phyloP scores from a whole-genome alignment of 768 basidiomycete genomes.

The Naematelia aurantialba region DNA sequence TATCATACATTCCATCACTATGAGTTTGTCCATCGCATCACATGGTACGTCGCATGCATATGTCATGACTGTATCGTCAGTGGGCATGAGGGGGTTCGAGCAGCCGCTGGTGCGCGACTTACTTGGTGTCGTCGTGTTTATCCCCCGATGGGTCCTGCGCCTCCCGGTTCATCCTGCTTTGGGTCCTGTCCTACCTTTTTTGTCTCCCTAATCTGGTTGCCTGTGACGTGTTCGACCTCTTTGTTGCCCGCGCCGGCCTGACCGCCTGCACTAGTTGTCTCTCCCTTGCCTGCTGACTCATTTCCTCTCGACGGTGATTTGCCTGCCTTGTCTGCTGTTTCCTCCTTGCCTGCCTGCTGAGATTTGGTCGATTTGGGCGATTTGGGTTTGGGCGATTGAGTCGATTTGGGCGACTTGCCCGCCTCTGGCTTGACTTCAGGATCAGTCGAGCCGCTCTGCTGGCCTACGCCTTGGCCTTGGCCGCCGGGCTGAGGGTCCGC shows the following conservation, averaged over 20 bases:
- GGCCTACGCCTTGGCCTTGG: constrained; percentile 24
- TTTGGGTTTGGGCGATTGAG: too few relatives aligned
- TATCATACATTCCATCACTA: neutral
- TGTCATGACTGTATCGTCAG: constrained; percentile 8
- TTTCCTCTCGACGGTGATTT: constrained; percentile 3
- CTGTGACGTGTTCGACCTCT: constrained; percentile 7
- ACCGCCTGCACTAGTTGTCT: constrained; percentile 20
- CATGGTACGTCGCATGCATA: constrained; percentile 3
- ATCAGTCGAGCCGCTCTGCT: constrained; percentile 25
- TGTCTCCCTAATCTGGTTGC: constrained; percentile 32
- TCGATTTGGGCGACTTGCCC: constrained; percentile 3
- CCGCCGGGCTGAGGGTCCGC: constrained; percentile 27
- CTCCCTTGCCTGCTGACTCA: constrained; percentile 1
- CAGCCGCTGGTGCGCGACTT: neutral
- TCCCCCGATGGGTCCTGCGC: constrained; percentile 40
- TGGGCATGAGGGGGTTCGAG: neutral
- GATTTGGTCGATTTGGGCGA: too few relatives aligned
- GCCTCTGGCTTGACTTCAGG: constrained; percentile 15
- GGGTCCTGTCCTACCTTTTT: constrained; percentile 44
- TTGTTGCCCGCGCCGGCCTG: constrained; percentile 17
- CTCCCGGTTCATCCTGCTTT: constrained; percentile 37
- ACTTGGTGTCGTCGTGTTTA: constrained; percentile 12
- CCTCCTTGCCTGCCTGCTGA: too few relatives aligned
- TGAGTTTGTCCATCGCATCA: constrained; percentile 1
- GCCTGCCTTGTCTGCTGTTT: too few relatives aligned